Base-by-base conservation (phyloP, 192 early-diverging fungal genomes). In the Bifiguratus adelaidae region DNA sequence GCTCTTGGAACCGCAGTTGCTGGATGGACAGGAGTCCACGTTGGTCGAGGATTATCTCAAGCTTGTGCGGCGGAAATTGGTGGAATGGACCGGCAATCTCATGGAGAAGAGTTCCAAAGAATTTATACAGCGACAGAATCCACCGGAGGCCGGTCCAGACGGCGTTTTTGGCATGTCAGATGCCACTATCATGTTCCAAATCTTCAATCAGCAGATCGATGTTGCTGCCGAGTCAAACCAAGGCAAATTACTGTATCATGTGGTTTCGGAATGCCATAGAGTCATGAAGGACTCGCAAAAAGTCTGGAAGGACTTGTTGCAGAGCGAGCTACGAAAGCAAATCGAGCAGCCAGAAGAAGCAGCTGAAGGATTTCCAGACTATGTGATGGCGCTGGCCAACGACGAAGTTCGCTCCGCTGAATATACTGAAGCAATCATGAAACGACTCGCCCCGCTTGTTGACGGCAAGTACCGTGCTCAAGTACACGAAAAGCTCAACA, bases 171-270 rank as follows among this genome's bases (percentile, higher is more conserved):
- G 85, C 11, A 78, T 94, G 23, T 67, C 86, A 11, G 85, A 82
- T 4, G 82, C 91, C 0, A 83, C 89, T 26, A 81, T 90, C 38
- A 70, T 97, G 58, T 99, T 97, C 68, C 88, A 97, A 65, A 97
- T 99, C 73, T 81, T 99, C 42, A 95, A 95, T 60, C 91, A 99
- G 70, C 93, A 99, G 65, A 77, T 99, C 15, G 88, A 91, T 48
- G 61, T 99, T 19, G 92, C 91, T 0, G 71, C 73, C 11, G 74
- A 82, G 28, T 83, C 90, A 1, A 84, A 84, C 28, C 79, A 91
- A n/a, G 90, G 84, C n/a, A 86, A 83, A 44, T 69, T 99, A 26
- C 70, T 96, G 22, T 88, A 78, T 60, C 82, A 96, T 55, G 86
- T 99, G 5, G 63, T 90, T 6, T 61, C 68, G 54, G 72, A 85